phyloP scores from a whole-genome alignment of 352 stramenopile species.

The Plasmopara viticola region DNA sequence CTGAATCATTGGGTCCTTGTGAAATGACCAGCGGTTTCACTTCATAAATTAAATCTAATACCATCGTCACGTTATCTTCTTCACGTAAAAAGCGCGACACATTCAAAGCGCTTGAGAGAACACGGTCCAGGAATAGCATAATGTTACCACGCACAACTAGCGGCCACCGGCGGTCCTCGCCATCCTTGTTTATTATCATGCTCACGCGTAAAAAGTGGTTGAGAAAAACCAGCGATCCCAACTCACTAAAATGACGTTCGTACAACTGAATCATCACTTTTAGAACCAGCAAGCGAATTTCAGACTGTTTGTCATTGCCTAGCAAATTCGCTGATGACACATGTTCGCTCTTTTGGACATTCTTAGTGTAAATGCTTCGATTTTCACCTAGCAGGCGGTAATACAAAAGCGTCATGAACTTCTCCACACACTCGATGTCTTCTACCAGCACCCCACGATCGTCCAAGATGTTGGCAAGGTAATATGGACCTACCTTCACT shows the following conservation, averaged over 20 bases:
- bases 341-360: constrained; percentile 16
- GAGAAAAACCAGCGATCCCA: constrained; percentile 74
- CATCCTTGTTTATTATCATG: constrained; percentile 56
- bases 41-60: constrained; percentile 68
- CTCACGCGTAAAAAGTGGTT: constrained; percentile 77
- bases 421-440: constrained; percentile 65
- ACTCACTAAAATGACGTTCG: constrained; percentile 67
- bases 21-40: constrained; percentile 69
- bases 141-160: constrained; percentile 79
- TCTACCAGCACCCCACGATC: constrained; percentile 74
- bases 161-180: constrained; percentile 49
- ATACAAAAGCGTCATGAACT: constrained; percentile 85
- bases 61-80: constrained; percentile 64
- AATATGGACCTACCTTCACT: constrained; percentile 81
- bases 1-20: constrained; percentile 52
- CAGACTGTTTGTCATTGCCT: constrained; percentile 43
- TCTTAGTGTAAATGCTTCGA: constrained; percentile 11
- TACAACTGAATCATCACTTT: constrained; percentile 87
- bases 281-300: constrained; percentile 74
- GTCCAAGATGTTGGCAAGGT: constrained; percentile 73
- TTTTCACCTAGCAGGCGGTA: constrained; percentile 78
- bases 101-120: constrained; percentile 75
- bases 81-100: constrained; percentile 73
- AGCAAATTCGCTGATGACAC: constrained; percentile 28
- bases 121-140: constrained; percentile 73